Percentiles rank a stretch among this genome's conserved stretches.
Conservation (phyloP, 1,284 basidiomycete genomes). For the Microbotryomycetes sp. region DNA sequence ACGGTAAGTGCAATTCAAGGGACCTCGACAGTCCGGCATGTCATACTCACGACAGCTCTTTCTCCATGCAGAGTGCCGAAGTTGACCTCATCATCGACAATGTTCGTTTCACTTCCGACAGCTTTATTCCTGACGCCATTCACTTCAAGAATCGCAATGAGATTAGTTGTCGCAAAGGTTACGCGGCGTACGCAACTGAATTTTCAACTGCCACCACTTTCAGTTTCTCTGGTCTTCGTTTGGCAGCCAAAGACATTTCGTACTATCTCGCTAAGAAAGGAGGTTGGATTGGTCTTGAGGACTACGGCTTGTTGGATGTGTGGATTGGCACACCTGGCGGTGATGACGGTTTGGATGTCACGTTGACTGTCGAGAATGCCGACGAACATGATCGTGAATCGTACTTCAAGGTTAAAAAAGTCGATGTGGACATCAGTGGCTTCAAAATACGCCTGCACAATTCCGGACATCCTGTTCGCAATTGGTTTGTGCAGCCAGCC, state of each 20-base stretch:
- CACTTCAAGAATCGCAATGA: constrained; percentile 46
- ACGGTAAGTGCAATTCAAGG: constrained; percentile 41
- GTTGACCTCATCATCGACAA: constrained; percentile 33
- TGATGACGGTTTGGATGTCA: constrained; percentile 43
- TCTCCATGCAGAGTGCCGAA: constrained; percentile 10
- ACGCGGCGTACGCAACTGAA: constrained; percentile 24
- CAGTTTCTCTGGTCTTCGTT: constrained; percentile 23
- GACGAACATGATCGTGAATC: constrained; percentile 46
- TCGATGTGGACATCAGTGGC: constrained; percentile 44
- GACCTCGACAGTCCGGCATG: constrained; percentile 39
- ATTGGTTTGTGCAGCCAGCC: constrained; percentile 37
- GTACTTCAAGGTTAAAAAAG: constrained; percentile 48
- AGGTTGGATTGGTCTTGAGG: constrained; percentile 40
- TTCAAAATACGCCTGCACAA: constrained; percentile 38
- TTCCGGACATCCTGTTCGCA: constrained; percentile 37
- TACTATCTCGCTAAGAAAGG: constrained; percentile 44
- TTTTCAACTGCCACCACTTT: constrained; percentile 21
- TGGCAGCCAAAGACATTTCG: constrained; percentile 45
- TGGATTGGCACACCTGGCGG: constrained; percentile 44
- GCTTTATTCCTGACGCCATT: constrained; percentile 48
- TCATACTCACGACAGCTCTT: constrained; percentile 3
- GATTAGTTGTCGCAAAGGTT: constrained; percentile 32
- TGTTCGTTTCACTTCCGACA: constrained; percentile 42
- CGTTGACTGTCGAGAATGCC: constrained; percentile 45
- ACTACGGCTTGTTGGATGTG: constrained; percentile 47